Base-by-base conservation (phyloP, 768 basidiomycete genomes). In the Sporobolomyces pararoseus region DNA sequence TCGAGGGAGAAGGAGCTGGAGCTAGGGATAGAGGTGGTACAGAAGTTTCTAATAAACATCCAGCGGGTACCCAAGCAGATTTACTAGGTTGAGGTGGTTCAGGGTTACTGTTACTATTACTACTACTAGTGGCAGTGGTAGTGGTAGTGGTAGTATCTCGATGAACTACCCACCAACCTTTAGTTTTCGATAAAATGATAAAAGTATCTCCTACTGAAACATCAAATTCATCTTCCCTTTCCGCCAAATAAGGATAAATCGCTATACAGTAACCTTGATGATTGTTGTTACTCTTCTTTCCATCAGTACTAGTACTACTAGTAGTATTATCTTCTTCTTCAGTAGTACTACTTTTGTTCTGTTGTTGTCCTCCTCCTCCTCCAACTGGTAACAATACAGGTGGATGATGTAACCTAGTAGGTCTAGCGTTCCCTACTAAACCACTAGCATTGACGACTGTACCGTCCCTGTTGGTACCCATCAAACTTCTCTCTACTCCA, bases 121-220 rank as follows among this genome's bases (percentile, higher is more conserved):
- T n/a, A n/a, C n/a, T n/a, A n/a, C n/a, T n/a, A n/a, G n/a, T 90
- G 2, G 92, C 91, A 1, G 90, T 87, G 59, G 87, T 89, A 7
- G 68, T 65, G 6, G 68, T 61, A 14, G 52, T 44, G 1, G 44
- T 34, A 4, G 87, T 84, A 79, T 99, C 96, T 39, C 90, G 87
- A 78, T 98, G 94, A 6, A 98, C 96, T 39, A 97, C 90, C 92
- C 95, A 99, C 96, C 96, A 99, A 1, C 96, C 95, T 64, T 94
- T 88, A n/a, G 93, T 88, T 62, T 78, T 78, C 27, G 68, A 68
- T 9, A 76, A 34, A 53, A 78, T 75, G 65, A 76, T 72, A 57
- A 78, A 78, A 5, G 74, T 75, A 59, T 78, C 77, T 29, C 80
- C 96, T 88, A 99, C 94, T 46, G 89, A 86, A 3, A 98, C 96